Evolutionary conservation across 768 basidiomycete species (phyloP).

Genomic region (Sporobolomyces pararoseus): DNA sequence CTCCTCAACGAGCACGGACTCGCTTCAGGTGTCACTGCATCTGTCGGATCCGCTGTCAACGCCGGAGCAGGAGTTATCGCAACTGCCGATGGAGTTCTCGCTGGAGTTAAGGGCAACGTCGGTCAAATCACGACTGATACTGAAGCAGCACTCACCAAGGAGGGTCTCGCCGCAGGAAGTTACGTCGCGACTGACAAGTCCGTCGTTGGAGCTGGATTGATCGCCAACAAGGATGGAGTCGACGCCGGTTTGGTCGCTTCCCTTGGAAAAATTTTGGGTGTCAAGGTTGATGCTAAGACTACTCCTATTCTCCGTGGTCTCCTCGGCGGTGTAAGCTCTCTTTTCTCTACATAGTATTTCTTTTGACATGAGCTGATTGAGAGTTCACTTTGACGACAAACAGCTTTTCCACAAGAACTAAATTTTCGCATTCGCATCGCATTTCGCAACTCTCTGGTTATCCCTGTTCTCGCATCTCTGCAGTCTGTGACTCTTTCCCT

Average conservation of each 20-base stretch:
- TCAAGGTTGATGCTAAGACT: slow-evolving; percentile 1
- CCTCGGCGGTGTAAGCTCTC: slow-evolving; percentile 2
- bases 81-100: not conserved
- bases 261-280: not conserved
- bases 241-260: not conserved
- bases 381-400: not conserved
- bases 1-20: too few species aligned
- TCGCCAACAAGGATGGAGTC: not conserved
- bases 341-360: not conserved
- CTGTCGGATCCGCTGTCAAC: not conserved
- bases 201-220: not conserved
- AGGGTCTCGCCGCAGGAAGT: not conserved
- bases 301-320: slow-evolving; percentile 5
- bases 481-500: not conserved
- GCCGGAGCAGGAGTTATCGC: not conserved
- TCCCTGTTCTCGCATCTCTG: not conserved
- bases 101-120: not conserved
- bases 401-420: slow-evolving; percentile 1
- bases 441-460: not conserved
- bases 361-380: not conserved
- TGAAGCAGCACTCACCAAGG: not conserved
- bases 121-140: not conserved
- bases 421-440: not conserved
- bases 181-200: not conserved
- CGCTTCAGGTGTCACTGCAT: too few species aligned